Evolutionary conservation across 345 rosid genomes (phyloP).

Genomic region (Microthlaspi erraticum): DNA sequence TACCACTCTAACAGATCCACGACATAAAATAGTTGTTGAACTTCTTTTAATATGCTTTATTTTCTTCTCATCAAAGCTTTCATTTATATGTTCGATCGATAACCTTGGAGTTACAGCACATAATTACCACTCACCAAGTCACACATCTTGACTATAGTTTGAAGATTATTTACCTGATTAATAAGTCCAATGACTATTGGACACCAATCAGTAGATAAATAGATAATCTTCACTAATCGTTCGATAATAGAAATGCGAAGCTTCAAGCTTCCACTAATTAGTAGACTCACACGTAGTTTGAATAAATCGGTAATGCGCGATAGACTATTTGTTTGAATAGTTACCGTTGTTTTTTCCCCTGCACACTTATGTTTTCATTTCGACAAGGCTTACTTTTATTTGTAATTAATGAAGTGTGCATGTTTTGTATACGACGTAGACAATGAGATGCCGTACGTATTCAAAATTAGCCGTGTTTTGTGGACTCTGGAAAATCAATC

Average conservation of each 20-base stretch:
- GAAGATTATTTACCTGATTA: background rate
- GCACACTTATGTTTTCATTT: constrained; percentile 10
- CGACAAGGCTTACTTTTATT: background rate
- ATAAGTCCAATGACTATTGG: no score
- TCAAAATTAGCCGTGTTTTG: constrained; percentile 7
- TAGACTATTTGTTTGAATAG: constrained; percentile 6
- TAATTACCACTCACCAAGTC: no score
- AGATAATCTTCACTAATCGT: no score
- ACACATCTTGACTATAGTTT: background rate
- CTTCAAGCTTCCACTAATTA: constrained; percentile 4
- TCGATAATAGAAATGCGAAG: background rate
- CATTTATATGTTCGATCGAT: no score
- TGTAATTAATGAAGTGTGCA: background rate
- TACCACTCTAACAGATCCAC: no score
- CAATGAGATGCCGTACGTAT: constrained; percentile 6
- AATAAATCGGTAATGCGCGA: background rate
- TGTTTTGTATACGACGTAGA: constrained; percentile 7
- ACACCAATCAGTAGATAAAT: no score
- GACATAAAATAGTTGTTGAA: no score
- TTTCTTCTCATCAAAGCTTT: no score
- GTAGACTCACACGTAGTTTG: background rate
- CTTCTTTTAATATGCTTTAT: no score
- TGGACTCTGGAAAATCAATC: constrained; percentile 20
- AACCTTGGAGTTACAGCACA: no score
- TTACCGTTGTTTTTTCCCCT: background rate